Percentiles rank a stretch among this genome's conserved stretches.
Conservation (phyloP, 1,284 basidiomycete genomes). For the Ustilago loliicola region DNA sequence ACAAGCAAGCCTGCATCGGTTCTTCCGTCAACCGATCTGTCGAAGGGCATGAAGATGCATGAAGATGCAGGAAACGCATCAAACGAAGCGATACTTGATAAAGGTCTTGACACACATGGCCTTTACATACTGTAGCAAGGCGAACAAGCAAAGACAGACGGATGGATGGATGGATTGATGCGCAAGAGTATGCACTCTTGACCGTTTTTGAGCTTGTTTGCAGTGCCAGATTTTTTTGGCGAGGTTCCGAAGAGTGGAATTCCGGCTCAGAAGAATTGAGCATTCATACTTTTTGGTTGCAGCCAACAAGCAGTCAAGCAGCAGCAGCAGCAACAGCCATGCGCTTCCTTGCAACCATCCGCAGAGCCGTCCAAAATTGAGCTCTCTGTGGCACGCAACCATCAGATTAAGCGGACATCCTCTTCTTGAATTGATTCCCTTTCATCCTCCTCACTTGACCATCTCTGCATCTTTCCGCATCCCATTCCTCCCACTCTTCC, state of each 20-base stretch:
- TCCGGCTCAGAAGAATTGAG: constrained; percentile 2
- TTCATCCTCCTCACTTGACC: background rate
- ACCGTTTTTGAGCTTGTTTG: constrained; percentile 13
- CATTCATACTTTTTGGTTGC: background rate
- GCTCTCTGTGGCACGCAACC: background rate
- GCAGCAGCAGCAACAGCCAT: background rate
- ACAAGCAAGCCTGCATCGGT: constrained; percentile 4
- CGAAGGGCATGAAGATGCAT: background rate
- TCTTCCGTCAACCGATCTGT: constrained; percentile 7
- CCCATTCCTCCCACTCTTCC: background rate
- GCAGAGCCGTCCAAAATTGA: background rate
- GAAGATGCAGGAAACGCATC: background rate
- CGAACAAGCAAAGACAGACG: background rate
- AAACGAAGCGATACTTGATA: background rate
- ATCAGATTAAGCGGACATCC: constrained; percentile 5
- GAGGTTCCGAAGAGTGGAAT: background rate
- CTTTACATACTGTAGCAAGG: too few relatives aligned
- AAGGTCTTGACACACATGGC: constrained; percentile 12
- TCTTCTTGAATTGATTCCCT: background rate
- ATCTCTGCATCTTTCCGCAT: constrained; percentile 4
- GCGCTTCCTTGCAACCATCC: constrained; percentile 4
- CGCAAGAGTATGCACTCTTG: constrained; percentile 14
- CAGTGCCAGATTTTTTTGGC: constrained; percentile 6
- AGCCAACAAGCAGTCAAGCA: background rate
- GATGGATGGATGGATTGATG: constrained; percentile 7